These are phyloP conservation scores for Paraleonurus japonicus DNA, from an alignment of 257 asterid species.

Conservation along the genomic window DNA sequence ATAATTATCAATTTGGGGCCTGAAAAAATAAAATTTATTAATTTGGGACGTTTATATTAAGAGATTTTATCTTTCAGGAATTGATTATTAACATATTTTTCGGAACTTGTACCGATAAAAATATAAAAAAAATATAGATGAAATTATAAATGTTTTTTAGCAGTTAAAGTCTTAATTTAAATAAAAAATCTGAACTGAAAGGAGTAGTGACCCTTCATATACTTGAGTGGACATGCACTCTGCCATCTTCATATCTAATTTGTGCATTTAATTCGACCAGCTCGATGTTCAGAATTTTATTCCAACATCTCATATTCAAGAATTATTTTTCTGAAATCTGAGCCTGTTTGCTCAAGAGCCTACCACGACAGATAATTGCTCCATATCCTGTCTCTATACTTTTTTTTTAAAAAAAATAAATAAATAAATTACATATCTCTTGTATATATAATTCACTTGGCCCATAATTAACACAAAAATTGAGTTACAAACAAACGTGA, in stretches of 20 bases:
- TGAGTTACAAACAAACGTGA: not conserved
- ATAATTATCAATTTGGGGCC: no score
- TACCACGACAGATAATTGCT: slow-evolving; percentile 31
- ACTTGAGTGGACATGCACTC: not conserved
- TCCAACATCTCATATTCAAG: not conserved
- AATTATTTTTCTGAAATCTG: slow-evolving; percentile 11
- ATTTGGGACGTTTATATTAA: no score
- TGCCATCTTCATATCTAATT: not conserved
- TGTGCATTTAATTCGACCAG: slow-evolving; percentile 7
- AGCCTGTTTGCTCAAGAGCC: slow-evolving; percentile 26
- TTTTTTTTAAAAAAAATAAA: no score
- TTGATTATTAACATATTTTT: no score
- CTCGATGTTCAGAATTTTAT: slow-evolving; percentile 8
- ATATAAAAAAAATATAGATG: no score
- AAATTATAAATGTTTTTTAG: no score
- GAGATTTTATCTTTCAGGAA: no score
- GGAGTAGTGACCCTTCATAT: slow-evolving; percentile 3
- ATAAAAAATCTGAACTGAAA: no score
- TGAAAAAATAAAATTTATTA: no score
- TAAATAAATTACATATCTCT: not conserved
- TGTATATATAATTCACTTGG: not conserved
- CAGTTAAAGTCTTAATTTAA: no score
- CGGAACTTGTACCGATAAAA: no score
- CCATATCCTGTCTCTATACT: slow-evolving; percentile 11
- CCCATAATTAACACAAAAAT: no score